Conservation (phyloP, 1,284 basidiomycete species). For the Austropuccinia psidii region DNA sequence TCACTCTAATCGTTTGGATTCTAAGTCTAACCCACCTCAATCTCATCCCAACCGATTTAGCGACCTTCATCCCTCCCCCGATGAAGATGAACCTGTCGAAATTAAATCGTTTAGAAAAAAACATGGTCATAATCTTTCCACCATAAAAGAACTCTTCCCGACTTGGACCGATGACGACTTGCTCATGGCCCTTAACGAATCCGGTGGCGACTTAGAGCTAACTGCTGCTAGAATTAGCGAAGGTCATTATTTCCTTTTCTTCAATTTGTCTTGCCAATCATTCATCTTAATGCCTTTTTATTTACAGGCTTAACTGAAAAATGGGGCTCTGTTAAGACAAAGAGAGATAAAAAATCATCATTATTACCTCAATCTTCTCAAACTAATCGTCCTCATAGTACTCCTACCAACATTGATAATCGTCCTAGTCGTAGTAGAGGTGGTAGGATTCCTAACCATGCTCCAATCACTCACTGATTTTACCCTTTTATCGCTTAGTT, state of each 20-base stretch:
- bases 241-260: constrained; percentile 52
- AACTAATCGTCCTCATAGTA: background rate
- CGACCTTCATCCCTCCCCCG: background rate
- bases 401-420: constrained; percentile 1
- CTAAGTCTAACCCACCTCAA: constrained; percentile 23
- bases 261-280: background rate
- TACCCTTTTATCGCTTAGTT: background rate
- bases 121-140: constrained; percentile 30
- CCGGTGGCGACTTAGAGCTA: constrained; percentile 63
- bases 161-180: constrained; percentile 72
- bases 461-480: background rate
- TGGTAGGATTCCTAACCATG: background rate
- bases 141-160: constrained; percentile 61
- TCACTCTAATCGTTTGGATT: constrained; percentile 6
- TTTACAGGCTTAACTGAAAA: constrained; percentile 64
- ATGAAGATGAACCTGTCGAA: constrained; percentile 32
- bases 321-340: constrained; percentile 76
- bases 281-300: background rate
- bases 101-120: constrained; percentile 32
- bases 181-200: constrained; percentile 63
- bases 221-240: constrained; percentile 71
- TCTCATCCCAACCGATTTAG: constrained; percentile 4
- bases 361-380: constrained; percentile 4
- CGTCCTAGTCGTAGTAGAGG: constrained; percentile 25
- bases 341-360: constrained; percentile 60